These are phyloP conservation scores for Aegilops bicornis DNA, from an alignment of 176 grass and related monocot species.

Conservation along the genomic window DNA sequence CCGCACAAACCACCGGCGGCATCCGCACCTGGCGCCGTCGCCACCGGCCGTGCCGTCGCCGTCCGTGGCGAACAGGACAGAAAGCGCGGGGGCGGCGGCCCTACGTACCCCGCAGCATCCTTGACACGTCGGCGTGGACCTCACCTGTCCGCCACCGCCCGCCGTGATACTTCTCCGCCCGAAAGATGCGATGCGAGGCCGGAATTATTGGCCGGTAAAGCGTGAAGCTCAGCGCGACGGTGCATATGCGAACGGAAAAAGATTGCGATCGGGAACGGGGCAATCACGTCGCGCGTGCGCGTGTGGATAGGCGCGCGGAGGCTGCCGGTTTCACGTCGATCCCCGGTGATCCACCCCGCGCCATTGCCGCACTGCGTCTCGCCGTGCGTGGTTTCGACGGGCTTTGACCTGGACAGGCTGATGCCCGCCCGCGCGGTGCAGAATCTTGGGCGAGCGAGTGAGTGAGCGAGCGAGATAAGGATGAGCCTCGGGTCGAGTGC, in stretches of 20 bases:
- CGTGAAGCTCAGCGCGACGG: neutral
- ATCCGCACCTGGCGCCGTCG: neutral
- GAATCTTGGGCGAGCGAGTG: slow-evolving; percentile 12
- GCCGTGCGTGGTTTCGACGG: neutral
- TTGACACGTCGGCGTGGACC: slow-evolving; percentile 22
- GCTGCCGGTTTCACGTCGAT: slow-evolving; percentile 37
- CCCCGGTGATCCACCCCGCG: neutral
- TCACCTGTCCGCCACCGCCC: neutral
- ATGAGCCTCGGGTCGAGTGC: slow-evolving; percentile 16
- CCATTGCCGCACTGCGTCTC: neutral
- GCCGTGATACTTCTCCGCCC: neutral
- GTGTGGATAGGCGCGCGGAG: slow-evolving; percentile 25
- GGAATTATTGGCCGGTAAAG: slow-evolving; percentile 15
- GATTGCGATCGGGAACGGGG: neutral
- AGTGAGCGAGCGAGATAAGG: slow-evolving; percentile 17
- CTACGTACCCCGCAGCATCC: neutral
- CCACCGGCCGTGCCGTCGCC: slow-evolving; percentile 25
- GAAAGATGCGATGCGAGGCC: neutral
- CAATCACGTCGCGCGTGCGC: neutral
- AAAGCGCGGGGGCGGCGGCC: slow-evolving; percentile 14
- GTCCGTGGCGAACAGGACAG: slow-evolving; percentile 38
- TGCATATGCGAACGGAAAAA: neutral
- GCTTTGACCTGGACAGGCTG: neutral
- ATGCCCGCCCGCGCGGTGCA: neutral
- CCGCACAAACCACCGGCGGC: neutral